A percentile compares a stretch with the other conserved stretches of the same genome.
Conservation (phyloP, 2,329 filamentous ascomycete species). For the Trichoderma citrinoviride region DNA sequence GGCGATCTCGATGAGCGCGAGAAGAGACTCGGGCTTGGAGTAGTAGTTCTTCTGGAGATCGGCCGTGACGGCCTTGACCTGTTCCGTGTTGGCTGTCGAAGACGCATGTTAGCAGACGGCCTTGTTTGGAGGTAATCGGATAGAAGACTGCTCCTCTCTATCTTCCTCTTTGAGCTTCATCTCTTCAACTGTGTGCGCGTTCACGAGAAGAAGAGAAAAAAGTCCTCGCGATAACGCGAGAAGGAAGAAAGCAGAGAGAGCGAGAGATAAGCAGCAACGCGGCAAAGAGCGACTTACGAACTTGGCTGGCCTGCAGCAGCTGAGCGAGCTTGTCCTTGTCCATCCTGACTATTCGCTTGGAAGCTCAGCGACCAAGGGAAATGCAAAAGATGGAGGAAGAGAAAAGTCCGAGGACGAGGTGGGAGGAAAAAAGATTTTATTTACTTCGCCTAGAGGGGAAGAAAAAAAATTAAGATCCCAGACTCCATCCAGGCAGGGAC, state of each 20-base stretch:
- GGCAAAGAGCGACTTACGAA: slow-evolving; percentile 61
- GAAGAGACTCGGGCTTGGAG: slow-evolving; percentile 76
- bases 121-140: not conserved
- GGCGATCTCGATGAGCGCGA: slow-evolving; percentile 83
- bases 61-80: slow-evolving; percentile 85
- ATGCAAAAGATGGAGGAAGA: slow-evolving; percentile 14
- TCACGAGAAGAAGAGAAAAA: not conserved
- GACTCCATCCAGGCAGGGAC: slow-evolving; percentile 21
- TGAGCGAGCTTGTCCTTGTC: slow-evolving; percentile 72
- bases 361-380: slow-evolving; percentile 29
- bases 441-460: slow-evolving; percentile 22
- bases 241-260: slow-evolving; percentile 16
- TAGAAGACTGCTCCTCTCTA: not conserved
- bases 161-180: not conserved
- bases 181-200: not conserved
- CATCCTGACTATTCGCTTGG: slow-evolving; percentile 34
- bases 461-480: slow-evolving; percentile 25
- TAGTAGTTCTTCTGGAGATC: slow-evolving; percentile 94
- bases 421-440: slow-evolving; percentile 21
- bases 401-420: slow-evolving; percentile 13
- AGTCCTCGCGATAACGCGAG: not conserved
- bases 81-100: slow-evolving; percentile 74
- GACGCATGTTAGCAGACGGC: slow-evolving; percentile 33
- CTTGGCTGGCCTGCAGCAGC: slow-evolving; percentile 82
- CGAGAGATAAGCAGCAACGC: slow-evolving; percentile 8